Percentiles rank a stretch among this genome's conserved stretches.
These are phyloP conservation scores for Anastatica hierochuntica DNA, from an alignment of 345 rosid genomes.

Conservation along the genomic window DNA sequence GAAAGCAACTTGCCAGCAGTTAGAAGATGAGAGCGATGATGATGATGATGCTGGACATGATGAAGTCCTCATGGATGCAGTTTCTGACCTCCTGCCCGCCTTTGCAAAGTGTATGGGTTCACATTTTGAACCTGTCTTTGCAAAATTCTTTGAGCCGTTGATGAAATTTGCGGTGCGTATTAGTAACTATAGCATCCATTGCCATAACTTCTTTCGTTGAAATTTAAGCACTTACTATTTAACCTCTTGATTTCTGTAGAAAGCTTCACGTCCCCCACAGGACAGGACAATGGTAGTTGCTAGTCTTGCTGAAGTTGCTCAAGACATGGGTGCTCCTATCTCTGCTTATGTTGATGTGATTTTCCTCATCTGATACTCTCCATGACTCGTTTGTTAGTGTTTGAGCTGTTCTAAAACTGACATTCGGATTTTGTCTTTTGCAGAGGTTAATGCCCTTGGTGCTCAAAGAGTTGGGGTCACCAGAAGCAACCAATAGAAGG, in stretches of 20 bases:
- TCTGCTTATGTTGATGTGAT: constrained; percentile 80
- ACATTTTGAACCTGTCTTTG: constrained; percentile 84
- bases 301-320: constrained; percentile 98
- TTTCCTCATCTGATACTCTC: constrained; percentile 3
- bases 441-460: constrained; percentile 92
- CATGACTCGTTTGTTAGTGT: background rate
- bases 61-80: constrained; percentile 97
- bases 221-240: constrained; percentile 22
- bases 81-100: constrained; percentile 96
- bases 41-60: constrained; percentile 79
- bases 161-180: constrained; percentile 87
- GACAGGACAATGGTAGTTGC: constrained; percentile 99
- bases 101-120: constrained; percentile 94
- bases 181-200: background rate
- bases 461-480: constrained; percentile 73
- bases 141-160: constrained; percentile 75
- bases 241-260: constrained; percentile 43
- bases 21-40: constrained; percentile 63
- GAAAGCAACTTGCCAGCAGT: constrained; percentile 83
- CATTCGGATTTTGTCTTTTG: constrained; percentile 14
- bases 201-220: background rate
- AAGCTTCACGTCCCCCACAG: constrained; percentile 70
- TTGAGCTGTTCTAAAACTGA: constrained; percentile 16
- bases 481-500: constrained; percentile 88
- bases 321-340: constrained; percentile 94